phyloP scores from a whole-genome alignment of 768 basidiomycete genomes.

The Mycena crocata region DNA sequence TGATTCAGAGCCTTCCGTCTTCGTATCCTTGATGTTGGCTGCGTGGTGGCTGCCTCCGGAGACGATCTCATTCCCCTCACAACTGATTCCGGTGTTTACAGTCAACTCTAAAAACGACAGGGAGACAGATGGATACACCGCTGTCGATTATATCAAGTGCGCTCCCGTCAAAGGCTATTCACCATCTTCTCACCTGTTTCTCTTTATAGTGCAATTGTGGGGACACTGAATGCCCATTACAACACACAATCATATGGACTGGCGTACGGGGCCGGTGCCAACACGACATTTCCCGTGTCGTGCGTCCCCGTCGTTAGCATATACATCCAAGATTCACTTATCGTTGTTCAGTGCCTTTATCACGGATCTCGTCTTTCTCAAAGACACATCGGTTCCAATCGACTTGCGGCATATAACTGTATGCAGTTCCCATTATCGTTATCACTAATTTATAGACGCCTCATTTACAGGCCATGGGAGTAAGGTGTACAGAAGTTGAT shows the following conservation, averaged over 20 bases:
- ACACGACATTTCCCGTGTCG: slow-evolving; percentile 76
- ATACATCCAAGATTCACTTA: neutral
- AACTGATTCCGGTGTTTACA: slow-evolving; percentile 41
- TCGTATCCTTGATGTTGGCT: no score
- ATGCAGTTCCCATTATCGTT: slow-evolving; percentile 40
- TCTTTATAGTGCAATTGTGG: slow-evolving; percentile 67
- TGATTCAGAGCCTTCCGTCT: no score
- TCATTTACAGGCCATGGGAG: slow-evolving; percentile 62
- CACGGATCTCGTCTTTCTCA: slow-evolving; percentile 86
- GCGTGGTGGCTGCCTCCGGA: no score
- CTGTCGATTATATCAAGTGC: slow-evolving; percentile 85
- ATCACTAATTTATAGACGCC: no score
- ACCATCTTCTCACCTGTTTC: slow-evolving; percentile 16
- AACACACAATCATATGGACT: slow-evolving; percentile 64
- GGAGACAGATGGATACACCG: slow-evolving; percentile 89
- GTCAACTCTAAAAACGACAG: slow-evolving; percentile 92
- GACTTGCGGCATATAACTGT: slow-evolving; percentile 74
- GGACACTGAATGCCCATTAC: slow-evolving; percentile 76
- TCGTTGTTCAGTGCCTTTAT: slow-evolving; percentile 66
- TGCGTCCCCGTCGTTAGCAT: slow-evolving; percentile 3
- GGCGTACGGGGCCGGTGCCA: slow-evolving; percentile 54
- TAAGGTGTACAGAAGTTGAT: slow-evolving; percentile 66
- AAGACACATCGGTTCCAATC: slow-evolving; percentile 70
- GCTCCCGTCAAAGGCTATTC: slow-evolving; percentile 30
- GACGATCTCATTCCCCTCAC: no score